Conservation (phyloP, 1,284 basidiomycete species). For the Leccinum holopus region DNA sequence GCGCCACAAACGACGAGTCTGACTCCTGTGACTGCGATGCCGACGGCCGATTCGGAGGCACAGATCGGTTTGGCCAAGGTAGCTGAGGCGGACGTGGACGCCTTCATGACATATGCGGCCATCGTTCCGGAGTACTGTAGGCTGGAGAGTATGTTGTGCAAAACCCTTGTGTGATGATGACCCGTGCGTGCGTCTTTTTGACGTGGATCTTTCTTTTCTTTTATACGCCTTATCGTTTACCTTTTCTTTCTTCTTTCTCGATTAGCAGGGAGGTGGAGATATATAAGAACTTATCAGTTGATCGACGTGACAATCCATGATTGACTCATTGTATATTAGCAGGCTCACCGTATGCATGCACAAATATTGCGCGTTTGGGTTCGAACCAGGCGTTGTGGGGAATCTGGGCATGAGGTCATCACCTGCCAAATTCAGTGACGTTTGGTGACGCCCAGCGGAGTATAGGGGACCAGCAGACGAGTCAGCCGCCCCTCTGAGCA, state of each 20-base stretch:
- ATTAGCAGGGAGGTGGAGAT: neutral
- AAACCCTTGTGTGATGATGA: conserved; percentile 48
- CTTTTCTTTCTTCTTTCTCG: neutral
- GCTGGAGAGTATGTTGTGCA: conserved; percentile 72
- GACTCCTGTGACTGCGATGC: conserved; percentile 65
- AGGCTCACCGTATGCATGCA: neutral
- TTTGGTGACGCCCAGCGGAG: neutral
- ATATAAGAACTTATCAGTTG: neutral
- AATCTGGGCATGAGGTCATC: neutral
- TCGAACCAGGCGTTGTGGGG: neutral
- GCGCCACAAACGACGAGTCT: conserved; percentile 48
- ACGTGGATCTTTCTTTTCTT: neutral
- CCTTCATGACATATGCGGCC: conserved; percentile 79
- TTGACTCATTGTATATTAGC: neutral
- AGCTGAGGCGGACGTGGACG: conserved; percentile 76
- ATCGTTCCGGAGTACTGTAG: conserved; percentile 81
- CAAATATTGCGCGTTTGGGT: neutral
- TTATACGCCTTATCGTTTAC: neutral
- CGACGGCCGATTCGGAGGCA: conserved; percentile 66
- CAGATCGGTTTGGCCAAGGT: conserved; percentile 77
- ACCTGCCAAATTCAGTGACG: too few relatives aligned
- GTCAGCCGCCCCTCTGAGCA: neutral
- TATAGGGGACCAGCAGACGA: neutral
- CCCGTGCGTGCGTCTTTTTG: neutral
- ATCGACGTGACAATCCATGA: neutral